A percentile compares a stretch with the other conserved stretches of the same genome.
Conservation (phyloP, 2,329 filamentous ascomycete genomes). For the Colletotrichum spinosum region DNA sequence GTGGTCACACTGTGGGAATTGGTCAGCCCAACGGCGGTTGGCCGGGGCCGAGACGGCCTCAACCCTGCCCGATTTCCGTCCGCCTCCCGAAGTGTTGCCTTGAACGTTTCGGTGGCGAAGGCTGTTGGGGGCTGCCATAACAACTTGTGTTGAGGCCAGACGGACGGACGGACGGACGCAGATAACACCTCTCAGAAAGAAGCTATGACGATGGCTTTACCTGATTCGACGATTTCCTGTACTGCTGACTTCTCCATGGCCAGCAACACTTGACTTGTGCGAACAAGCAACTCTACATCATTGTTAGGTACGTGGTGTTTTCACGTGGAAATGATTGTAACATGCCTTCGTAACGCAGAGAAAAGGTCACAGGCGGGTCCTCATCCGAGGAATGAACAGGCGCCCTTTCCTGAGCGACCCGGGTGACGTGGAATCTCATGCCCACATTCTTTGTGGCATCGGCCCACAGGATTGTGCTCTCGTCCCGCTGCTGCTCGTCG, state of each 20-base stretch:
- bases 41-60: background rate
- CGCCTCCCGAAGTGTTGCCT: background rate
- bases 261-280: constrained; percentile 71
- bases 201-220: constrained; percentile 76
- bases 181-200: constrained; percentile 47
- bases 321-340: background rate
- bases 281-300: constrained; percentile 74
- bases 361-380: constrained; percentile 76
- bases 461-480: constrained; percentile 72
- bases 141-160: background rate
- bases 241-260: constrained; percentile 73
- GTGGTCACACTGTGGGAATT: constrained; percentile 25
- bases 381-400: constrained; percentile 69
- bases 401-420: constrained; percentile 49
- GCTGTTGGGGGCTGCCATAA: background rate
- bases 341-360: constrained; percentile 78
- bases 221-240: constrained; percentile 69
- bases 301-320: constrained; percentile 31
- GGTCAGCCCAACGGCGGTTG: constrained; percentile 8
- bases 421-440: constrained; percentile 71
- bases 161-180: constrained; percentile 37
- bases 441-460: constrained; percentile 73
- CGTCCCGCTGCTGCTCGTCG: constrained; percentile 34
- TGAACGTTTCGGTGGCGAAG: constrained; percentile 2
- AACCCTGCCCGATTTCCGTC: constrained; percentile 19